Percentiles rank a stretch among this genome's conserved stretches.
phyloP scores from a whole-genome alignment of 2,329 filamentous ascomycete species.

The Ophiosphaerella narmari region DNA sequence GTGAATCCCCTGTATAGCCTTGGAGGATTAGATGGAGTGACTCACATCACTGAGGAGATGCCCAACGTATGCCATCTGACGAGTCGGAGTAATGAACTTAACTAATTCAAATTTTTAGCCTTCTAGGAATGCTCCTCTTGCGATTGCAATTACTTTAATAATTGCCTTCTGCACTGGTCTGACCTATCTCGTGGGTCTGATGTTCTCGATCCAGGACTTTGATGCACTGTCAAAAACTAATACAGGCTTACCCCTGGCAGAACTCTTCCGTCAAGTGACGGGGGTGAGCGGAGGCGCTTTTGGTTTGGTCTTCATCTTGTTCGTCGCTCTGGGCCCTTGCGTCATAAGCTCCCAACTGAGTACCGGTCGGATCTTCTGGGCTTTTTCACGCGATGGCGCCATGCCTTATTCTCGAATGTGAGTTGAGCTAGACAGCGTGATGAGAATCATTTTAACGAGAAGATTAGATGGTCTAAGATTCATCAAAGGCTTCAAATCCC shows the following conservation, averaged over 20 bases:
- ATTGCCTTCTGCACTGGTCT: conserved; percentile 58
- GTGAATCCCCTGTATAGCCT: conserved; percentile 5
- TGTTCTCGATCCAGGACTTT: conserved; percentile 45
- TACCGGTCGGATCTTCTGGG: conserved; percentile 47
- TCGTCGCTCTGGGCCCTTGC: conserved; percentile 52
- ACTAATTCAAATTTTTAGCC: conserved; percentile 14
- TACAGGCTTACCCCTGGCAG: conserved; percentile 52
- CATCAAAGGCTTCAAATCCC: conserved; percentile 1
- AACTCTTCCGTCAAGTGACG: conserved; percentile 54
- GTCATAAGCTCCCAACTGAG: conserved; percentile 45
- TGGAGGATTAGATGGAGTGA: neutral
- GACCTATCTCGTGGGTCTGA: conserved; percentile 57
- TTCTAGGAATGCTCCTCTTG: conserved; percentile 46
- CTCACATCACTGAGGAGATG: neutral
- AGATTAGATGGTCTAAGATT: too few relatives aligned
- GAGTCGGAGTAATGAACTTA: neutral
- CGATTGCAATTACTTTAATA: conserved; percentile 49
- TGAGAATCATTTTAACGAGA: neutral
- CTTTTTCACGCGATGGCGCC: conserved; percentile 50
- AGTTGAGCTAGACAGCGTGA: neutral
- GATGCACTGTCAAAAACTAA: conserved; percentile 42
- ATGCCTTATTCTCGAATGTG: conserved; percentile 1
- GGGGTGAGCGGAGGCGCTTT: conserved; percentile 49
- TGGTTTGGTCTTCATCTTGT: conserved; percentile 50
- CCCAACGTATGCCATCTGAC: neutral